Base-by-base conservation (phyloP, 371 early-diverging fungal genomes). In the Mucor saturninus region DNA sequence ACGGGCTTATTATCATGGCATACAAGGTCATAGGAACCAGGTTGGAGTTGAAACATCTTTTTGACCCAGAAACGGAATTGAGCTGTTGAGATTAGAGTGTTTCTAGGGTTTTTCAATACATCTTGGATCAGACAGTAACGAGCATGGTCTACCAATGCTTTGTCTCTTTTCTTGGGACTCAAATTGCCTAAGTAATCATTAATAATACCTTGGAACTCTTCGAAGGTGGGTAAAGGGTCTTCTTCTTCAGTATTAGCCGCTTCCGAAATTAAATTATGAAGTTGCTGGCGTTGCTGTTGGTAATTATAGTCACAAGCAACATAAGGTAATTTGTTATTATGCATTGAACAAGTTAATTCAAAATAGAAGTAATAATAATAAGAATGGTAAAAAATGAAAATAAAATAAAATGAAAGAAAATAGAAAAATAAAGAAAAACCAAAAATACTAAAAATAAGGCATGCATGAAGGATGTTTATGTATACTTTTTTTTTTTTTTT, bases 61-160 rank as follows among this genome's bases (percentile, higher is more conserved):
- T 79, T 79, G 9, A 71, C 80, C 76, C 80, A 79, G 45, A 76
- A 79, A 14, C 76, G 66, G 37, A 79, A 79, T 56, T 79, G 80
- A 1, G 80, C 80, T 6, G 76, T 79, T 6, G 80, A 79, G 5
- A 76, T 69, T 26, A 74, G 69, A 0, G 80, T 79, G 39, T 79
- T 74, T 59, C 72, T 79, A 15, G 80, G 80, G n/a, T 79, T 68
- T 6, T 71, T 65, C 29, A 79, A 61, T 4, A 76, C 73, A 54
- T 71, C 71, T 45, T 74, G 71, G 54, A 79, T 76, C 51, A 74
- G 70, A 49, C 72, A 69, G 52, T 79, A 79, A 65, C 76, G 74
- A 11, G 56, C 55, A 56, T 74, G 69, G 38, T 76, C 66, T 13
- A 79, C 64, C 6, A 79, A 50, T 0, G 76, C 80, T 59, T 79